Evolutionary conservation across 331 rosid genomes (phyloP).

Genomic region (Acacia concinna): DNA sequence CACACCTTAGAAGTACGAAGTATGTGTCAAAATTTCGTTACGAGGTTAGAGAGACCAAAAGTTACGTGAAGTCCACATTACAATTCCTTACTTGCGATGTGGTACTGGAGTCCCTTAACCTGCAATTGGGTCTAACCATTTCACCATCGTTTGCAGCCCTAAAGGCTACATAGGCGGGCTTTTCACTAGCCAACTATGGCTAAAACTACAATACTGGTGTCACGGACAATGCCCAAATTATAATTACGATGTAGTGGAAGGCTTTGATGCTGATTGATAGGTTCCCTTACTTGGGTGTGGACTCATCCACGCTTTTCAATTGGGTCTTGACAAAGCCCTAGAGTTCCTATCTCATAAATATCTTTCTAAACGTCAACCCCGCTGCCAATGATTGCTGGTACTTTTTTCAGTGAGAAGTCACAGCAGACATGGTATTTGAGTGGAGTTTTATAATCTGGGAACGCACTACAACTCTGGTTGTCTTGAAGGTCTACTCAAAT

Average conservation of each 20-base stretch:
- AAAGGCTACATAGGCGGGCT: neutral
- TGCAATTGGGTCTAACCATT: neutral
- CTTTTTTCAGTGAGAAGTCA: neutral
- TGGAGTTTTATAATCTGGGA: neutral
- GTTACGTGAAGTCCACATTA: neutral
- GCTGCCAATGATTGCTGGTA: neutral
- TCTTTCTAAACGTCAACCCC: neutral
- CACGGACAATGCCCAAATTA: neutral
- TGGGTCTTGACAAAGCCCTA: neutral
- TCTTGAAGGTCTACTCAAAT: neutral
- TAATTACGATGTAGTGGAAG: neutral
- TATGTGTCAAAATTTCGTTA: neutral
- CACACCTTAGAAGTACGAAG: neutral
- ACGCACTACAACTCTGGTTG: neutral
- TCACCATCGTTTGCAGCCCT: neutral
- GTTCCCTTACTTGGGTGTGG: neutral
- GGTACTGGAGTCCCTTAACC: neutral
- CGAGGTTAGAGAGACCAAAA: neutral
- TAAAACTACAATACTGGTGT: neutral
- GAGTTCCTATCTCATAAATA: neutral
- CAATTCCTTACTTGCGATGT: neutral
- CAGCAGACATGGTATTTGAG: neutral
- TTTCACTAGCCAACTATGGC: neutral
- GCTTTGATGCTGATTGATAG: neutral
- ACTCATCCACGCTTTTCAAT: neutral